A percentile compares a stretch with the other conserved stretches of the same genome.
phyloP scores from a whole-genome alignment of 495 filamentous ascomycete species.

The Talaromyces trachyspermus region DNA sequence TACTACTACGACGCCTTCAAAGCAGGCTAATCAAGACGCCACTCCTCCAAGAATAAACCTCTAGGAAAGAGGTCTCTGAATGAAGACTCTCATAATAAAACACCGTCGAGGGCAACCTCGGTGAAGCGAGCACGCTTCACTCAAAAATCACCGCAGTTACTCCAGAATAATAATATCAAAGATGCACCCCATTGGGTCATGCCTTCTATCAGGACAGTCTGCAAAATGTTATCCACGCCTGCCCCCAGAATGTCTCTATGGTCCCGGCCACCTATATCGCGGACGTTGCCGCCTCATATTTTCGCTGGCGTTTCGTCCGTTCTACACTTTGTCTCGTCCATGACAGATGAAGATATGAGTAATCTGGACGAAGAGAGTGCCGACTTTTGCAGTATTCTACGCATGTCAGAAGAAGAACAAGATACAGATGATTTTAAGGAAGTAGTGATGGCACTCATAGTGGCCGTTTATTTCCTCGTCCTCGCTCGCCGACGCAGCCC shows the following conservation, averaged over 20 bases:
- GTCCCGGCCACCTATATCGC: conserved; percentile 39
- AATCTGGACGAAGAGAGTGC: conserved; percentile 25
- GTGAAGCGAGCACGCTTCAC: conserved; percentile 3
- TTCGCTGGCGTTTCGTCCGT: conserved; percentile 55
- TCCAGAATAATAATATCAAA: conserved; percentile 31
- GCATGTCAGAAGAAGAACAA: conserved; percentile 19
- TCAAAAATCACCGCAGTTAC: conserved; percentile 11
- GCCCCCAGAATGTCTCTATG: conserved; percentile 37
- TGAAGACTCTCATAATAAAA: background rate
- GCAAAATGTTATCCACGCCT: conserved; percentile 52
- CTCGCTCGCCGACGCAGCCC: conserved; percentile 35
- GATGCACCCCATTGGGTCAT: conserved; percentile 60
- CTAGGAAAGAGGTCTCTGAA: conserved; percentile 20
- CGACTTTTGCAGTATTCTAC: conserved; percentile 32
- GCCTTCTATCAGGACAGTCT: conserved; percentile 57
- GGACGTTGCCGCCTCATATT: conserved; percentile 53
- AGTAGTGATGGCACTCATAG: conserved; percentile 40
- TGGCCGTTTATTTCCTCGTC: conserved; percentile 61
- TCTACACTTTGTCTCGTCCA: conserved; percentile 28
- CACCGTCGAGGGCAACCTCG: background rate
- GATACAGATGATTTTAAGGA: conserved; percentile 38
- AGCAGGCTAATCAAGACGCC: conserved; percentile 34
- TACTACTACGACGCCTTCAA: conserved; percentile 19
- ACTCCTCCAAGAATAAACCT: conserved; percentile 31
- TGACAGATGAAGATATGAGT: conserved; percentile 23